Evolutionary conservation across 352 stramenopile species (phyloP), one percentile per base, ranked within the genome.

Genomic region (Thraustotheca clavata): DNA sequence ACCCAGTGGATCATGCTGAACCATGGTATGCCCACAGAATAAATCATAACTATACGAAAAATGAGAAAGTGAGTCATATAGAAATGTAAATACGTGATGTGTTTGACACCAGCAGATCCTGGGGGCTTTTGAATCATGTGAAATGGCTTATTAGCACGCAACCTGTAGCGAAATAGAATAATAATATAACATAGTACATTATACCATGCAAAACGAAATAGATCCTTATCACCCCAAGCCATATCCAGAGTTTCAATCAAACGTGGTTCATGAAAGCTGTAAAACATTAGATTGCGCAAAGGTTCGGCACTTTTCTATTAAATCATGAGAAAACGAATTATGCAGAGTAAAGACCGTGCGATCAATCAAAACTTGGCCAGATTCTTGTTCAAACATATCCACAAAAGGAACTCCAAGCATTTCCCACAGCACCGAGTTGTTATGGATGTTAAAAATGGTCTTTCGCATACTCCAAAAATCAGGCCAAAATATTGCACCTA

Each of bases 301-400:
- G 46, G 50, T 0, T 60, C 66, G n/a, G 68, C 50, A 49, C 76
- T 71, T n/a, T 60, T 72, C 18, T 57, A 68, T 36, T 18, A 31
- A 32, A 43, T n/a, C 9, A 52, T 40, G 29, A 22, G 22, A n/a
- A 24, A 1, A 52, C 14, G 43, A 52, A 9, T 2, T 52, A 9
- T n/a, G 11, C 43, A 32, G 6, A 38, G 34, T 5, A 60, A 22
- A 12, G 5, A 68, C 48, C 48, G 60, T 50, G 46, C 73, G 70
- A 39, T 86, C 68, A 22, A 88, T 74, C 8, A 86, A 54, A 11
- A 88, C 20, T 43, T 88, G 79, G 0, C 77, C 79, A 33, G 76
- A 86, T 43, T 88, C 79, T 69, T 88, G 79, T 57, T 88, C 77
- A 40, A 87, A 87, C 77, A 84, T 86, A 69, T 83, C 68, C 7